Evolutionary conservation across 2,329 filamentous ascomycete genomes (phyloP).

Genomic region (Emergomyces africanus): DNA sequence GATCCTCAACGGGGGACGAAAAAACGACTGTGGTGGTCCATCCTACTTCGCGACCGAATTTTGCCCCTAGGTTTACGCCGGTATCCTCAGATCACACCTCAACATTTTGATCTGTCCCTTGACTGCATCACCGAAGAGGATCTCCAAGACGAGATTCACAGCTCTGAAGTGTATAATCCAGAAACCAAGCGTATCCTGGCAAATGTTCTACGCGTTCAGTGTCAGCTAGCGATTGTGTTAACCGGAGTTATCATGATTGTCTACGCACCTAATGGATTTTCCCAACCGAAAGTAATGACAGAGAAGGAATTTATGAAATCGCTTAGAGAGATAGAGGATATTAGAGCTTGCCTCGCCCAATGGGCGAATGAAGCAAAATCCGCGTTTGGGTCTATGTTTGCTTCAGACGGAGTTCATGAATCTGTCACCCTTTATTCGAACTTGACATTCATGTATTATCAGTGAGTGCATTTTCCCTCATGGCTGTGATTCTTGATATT

Average conservation of each 20-base stretch:
- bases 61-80: conserved; percentile 39
- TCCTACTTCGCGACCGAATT: conserved; percentile 40
- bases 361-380: conserved; percentile 30
- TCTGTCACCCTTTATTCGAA: conserved; percentile 36
- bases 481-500: not conserved
- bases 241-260: conserved; percentile 37
- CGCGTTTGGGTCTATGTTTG: conserved; percentile 1
- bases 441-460: conserved; percentile 41
- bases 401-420: conserved; percentile 21
- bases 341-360: conserved; percentile 25
- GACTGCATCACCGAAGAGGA: conserved; percentile 30
- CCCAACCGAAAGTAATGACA: conserved; percentile 7
- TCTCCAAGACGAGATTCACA: conserved; percentile 34
- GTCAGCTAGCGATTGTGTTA: conserved; percentile 35
- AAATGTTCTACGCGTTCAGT: conserved; percentile 35
- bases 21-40: conserved; percentile 45
- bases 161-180: conserved; percentile 35
- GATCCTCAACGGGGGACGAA: conserved; percentile 26
- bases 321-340: conserved; percentile 19
- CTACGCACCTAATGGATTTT: conserved; percentile 23
- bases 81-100: conserved; percentile 37
- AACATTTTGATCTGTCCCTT: conserved; percentile 34
- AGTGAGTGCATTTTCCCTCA: conserved; percentile 25
- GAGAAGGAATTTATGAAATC: conserved; percentile 2
- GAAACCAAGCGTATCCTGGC: conserved; percentile 35